Percentiles rank a stretch among this genome's conserved stretches.
phyloP scores from a whole-genome alignment of 257 asterid genomes.

The Jacaranda copaia region DNA sequence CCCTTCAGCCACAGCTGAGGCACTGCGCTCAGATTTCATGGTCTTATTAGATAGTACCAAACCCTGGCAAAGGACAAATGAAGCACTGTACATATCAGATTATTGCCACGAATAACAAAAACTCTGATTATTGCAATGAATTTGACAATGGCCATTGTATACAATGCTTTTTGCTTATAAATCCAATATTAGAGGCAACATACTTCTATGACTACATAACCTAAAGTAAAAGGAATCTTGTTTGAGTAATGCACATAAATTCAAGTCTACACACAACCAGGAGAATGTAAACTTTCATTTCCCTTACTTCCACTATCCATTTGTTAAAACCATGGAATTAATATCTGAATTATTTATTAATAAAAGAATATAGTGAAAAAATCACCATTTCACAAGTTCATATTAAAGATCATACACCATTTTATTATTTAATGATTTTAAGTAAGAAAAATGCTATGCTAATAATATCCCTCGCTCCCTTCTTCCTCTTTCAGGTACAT shows the following conservation, averaged over 20 bases:
- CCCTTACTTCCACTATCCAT: constrained; percentile 1
- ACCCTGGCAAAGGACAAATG: constrained; percentile 61
- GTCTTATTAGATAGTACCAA: constrained; percentile 73
- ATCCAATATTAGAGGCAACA: constrained; percentile 22
- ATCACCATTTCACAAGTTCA: constrained; percentile 9
- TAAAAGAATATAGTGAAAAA: too few relatives aligned
- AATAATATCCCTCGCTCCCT: not conserved
- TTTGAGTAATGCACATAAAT: not conserved
- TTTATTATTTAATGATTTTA: not conserved
- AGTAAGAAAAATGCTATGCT: not conserved
- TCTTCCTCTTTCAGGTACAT: not conserved
- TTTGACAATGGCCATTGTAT: not conserved
- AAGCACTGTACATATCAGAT: constrained; percentile 24
- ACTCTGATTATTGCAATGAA: constrained; percentile 25
- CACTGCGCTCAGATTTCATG: constrained; percentile 48
- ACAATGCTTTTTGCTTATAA: not conserved
- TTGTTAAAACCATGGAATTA: not conserved
- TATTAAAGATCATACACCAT: not conserved
- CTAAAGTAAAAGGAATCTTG: constrained; percentile 9
- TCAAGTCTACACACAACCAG: constrained; percentile 1
- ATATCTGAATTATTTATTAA: not conserved
- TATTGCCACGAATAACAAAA: constrained; percentile 15
- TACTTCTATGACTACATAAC: not conserved
- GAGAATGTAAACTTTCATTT: not conserved
- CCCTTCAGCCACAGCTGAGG: constrained; percentile 48